A percentile compares a stretch with the other conserved stretches of the same genome.
phyloP scores from a whole-genome alignment of 169 alveolate genomes.

The Plasmodium relictum region DNA sequence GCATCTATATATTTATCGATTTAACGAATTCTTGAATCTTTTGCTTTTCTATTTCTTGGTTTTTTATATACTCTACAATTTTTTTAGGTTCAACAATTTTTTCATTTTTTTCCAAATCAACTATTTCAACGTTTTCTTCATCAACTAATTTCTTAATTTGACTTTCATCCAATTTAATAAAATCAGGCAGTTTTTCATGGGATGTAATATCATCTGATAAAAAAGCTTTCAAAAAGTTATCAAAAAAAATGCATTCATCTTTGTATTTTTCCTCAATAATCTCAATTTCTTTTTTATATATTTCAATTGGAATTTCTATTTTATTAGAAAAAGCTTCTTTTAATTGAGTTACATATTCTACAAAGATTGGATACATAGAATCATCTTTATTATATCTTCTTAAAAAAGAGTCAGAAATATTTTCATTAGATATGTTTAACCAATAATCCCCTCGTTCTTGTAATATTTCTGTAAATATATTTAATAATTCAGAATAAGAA shows the following conservation, averaged over 20 bases:
- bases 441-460: conserved; percentile 68
- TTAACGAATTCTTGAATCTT: conserved; percentile 21
- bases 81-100: conserved; percentile 17
- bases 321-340: conserved; percentile 28
- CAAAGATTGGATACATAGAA: conserved; percentile 53
- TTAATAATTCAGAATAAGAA: conserved; percentile 25
- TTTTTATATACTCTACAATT: conserved; percentile 2
- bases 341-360: conserved; percentile 19
- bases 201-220: conserved; percentile 20
- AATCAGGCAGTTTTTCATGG: conserved; percentile 14
- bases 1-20: conserved; percentile 3
- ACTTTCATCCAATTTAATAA: conserved; percentile 25
- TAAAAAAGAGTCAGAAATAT: conserved; percentile 36
- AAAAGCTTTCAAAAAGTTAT: conserved; percentile 17
- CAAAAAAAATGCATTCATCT: conserved; percentile 42
- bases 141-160: conserved; percentile 35
- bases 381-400: conserved; percentile 69
- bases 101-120: conserved; percentile 19
- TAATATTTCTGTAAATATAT: conserved; percentile 46
- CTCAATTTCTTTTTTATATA: conserved; percentile 24
- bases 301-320: conserved; percentile 5
- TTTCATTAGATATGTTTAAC: conserved; percentile 56
- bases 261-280: conserved; percentile 33
- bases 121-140: conserved; percentile 3
- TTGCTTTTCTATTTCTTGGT: conserved; percentile 8